Conservation (phyloP, 164 flowering plant species). For the Umbellularia californica region DNA sequence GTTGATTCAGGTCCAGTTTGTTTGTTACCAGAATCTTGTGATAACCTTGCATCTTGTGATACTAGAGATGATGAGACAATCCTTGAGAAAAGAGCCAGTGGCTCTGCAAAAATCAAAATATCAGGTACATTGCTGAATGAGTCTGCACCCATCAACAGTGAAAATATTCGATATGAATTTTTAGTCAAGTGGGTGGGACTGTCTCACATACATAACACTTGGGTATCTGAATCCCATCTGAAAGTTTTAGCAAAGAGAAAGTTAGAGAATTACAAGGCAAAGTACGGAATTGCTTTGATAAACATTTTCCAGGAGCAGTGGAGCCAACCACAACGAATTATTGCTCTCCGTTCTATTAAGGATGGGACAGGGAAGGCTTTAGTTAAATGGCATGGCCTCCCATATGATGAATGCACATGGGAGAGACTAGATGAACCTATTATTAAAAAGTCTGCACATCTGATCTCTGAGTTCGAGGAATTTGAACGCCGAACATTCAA, state of each 20-base stretch:
- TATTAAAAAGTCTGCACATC: conserved; percentile 39
- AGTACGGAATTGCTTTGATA: conserved; percentile 73
- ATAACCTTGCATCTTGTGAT: neutral
- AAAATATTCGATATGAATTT: conserved; percentile 48
- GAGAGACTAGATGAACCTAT: conserved; percentile 75
- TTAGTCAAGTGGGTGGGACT: conserved; percentile 96
- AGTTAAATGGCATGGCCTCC: conserved; percentile 86
- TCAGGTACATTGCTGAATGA: conserved; percentile 24
- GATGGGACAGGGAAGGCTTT: conserved; percentile 61
- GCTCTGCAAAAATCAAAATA: conserved; percentile 15
- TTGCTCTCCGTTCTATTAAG: conserved; percentile 49
- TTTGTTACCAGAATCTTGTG: neutral
- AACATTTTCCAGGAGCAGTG: conserved; percentile 82
- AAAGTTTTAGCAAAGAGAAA: conserved; percentile 87
- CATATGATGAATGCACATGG: conserved; percentile 99
- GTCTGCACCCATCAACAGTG: conserved; percentile 19
- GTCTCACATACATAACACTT: conserved; percentile 81
- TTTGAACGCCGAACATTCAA: conserved; percentile 55
- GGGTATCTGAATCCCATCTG: conserved; percentile 81
- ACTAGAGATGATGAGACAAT: neutral
- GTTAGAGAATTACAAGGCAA: conserved; percentile 86
- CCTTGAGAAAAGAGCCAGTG: conserved; percentile 4
- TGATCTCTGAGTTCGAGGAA: conserved; percentile 53
- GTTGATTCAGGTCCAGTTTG: neutral
- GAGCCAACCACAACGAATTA: conserved; percentile 84